phyloP scores from a whole-genome alignment of 2,329 filamentous ascomycete genomes.

The Fusarium devonianum region DNA sequence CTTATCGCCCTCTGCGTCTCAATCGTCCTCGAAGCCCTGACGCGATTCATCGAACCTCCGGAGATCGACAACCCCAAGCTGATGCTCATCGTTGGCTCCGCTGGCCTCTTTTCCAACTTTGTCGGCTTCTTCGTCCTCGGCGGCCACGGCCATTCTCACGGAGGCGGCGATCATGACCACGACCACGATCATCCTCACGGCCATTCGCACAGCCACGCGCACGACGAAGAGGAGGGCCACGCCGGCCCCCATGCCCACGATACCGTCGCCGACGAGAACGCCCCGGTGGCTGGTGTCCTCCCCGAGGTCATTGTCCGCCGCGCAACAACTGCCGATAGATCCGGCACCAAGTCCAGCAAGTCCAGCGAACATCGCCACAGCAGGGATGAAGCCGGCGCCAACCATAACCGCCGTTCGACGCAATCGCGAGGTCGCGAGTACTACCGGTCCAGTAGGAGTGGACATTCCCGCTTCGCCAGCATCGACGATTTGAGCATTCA shows the following conservation, averaged over 20 bases:
- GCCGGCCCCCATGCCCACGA: conserved; percentile 49
- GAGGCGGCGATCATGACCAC: conserved; percentile 61
- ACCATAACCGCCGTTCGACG: conserved; percentile 42
- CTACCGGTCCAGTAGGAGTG: conserved; percentile 56
- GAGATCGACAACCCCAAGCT: conserved; percentile 84
- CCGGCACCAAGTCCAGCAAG: conserved; percentile 49
- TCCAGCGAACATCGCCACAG: conserved; percentile 46
- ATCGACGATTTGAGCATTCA: conserved; percentile 82
- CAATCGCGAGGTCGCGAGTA: conserved; percentile 52
- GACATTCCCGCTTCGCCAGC: conserved; percentile 67
- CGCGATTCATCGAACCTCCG: conserved; percentile 89
- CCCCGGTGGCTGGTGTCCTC: conserved; percentile 66
- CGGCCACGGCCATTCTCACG: conserved; percentile 87
- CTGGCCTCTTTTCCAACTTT: conserved; percentile 87
- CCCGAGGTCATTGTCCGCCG: conserved; percentile 67
- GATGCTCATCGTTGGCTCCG: conserved; percentile 86
- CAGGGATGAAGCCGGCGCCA: conserved; percentile 41
- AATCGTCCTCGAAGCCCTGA: conserved; percentile 94
- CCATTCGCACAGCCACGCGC: conserved; percentile 46
- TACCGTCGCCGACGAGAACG: conserved; percentile 62
- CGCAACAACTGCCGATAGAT: conserved; percentile 44
- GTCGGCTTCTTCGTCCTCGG: conserved; percentile 90
- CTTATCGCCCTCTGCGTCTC: conserved; percentile 94
- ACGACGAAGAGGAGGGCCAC: conserved; percentile 61
- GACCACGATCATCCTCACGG: conserved; percentile 49